Evolutionary conservation across 768 basidiomycete species (phyloP), one percentile per base, ranked within the genome.

Genomic region (Suillus fuscotomentosus): DNA sequence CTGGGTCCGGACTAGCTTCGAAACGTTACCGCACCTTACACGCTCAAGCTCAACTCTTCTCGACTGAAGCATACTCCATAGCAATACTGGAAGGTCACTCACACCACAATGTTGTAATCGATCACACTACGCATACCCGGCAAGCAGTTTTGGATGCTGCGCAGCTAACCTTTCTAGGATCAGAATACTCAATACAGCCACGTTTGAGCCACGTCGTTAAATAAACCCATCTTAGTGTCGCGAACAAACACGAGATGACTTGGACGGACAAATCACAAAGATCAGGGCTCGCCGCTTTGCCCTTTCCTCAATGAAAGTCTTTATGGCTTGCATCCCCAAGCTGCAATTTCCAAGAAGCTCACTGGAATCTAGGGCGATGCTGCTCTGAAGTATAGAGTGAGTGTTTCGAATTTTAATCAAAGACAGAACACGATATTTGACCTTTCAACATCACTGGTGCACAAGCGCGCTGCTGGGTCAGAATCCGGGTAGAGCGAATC

Each of bases 291-390:
- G 10, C 10, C 36, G 36, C 36, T 38, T 10, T 31, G 31, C 31
- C 51, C 41, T 48, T 59, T 55, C 22, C 54, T 66, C 17, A 45
- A 63, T 36, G 36, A 22, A 20, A 39, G 36, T 47, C 65, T 63
- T 13, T 66, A 63, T 59, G 11, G 11, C 6, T 56, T 63, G 15
- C 31, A n/a, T 17, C n/a, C 53, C 24, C 31, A 31, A 31, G 31
- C 31, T 31, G 65, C 53, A 13, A 74, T 76, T 56, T 62, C 73
- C 54, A 72, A 71, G 62, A 20, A 24, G 4, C 55, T 67, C 53
- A 73, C 68, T 34, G 70, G 72, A 3, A 75, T 76, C 47, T 42
- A 67, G 5, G 70, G 72, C 55, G 71, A 70, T 11, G 61, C 68
- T 4, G 31, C 27, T 27, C 27, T 27, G 27, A 27, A 27, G 27